Base-by-base conservation (phyloP, 78 protist species). In the Corallochytrium limacisporum region DNA sequence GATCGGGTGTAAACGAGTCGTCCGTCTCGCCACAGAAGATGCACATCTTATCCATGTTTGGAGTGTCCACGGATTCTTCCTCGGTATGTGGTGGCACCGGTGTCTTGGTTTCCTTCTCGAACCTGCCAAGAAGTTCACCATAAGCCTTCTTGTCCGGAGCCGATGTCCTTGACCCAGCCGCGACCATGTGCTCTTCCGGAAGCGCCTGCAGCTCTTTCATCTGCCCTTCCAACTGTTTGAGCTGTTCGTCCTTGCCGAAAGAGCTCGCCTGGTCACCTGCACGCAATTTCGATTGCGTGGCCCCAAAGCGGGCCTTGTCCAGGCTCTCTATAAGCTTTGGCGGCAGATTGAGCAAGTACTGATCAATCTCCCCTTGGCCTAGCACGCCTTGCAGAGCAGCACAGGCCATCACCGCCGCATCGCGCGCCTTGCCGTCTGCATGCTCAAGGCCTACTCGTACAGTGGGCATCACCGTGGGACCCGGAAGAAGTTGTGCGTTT, bases 1-100 rank as follows among this genome's bases (percentile, higher is more conserved):
- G 26, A 10, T 60, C 61, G 29, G 40, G 59, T 31, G 0, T 32
- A 38, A 53, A 75, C 16, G 32, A 1, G 15, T 24, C 31, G 33
- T 67, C 47, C 40, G 53, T 39, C 57, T 31, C 22, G 10, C 54
- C 55, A 42, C 80, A 74, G 54, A 74, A 74, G n/a, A 60, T 72
- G 50, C 81, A 67, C 10, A 59, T 59, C 48, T 37, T 37, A 39
- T n/a, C 37, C 13, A 18, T 4, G 18, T 37, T 3, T 10, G 13
- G 47, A 42, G n/a, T n/a, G n/a, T n/a, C n/a, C n/a, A n/a, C n/a
- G n/a, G n/a, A n/a, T n/a, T n/a, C n/a, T n/a, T n/a, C n/a, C n/a
- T n/a, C n/a, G n/a, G n/a, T n/a, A n/a, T n/a, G n/a, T n/a, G n/a
- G n/a, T n/a, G n/a, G n/a, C n/a, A n/a, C n/a, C n/a, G n/a, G n/a